These are phyloP conservation scores for Pyricularia pennisetigena DNA, from an alignment of 2,329 filamentous ascomycete species.

Conservation along the genomic window DNA sequence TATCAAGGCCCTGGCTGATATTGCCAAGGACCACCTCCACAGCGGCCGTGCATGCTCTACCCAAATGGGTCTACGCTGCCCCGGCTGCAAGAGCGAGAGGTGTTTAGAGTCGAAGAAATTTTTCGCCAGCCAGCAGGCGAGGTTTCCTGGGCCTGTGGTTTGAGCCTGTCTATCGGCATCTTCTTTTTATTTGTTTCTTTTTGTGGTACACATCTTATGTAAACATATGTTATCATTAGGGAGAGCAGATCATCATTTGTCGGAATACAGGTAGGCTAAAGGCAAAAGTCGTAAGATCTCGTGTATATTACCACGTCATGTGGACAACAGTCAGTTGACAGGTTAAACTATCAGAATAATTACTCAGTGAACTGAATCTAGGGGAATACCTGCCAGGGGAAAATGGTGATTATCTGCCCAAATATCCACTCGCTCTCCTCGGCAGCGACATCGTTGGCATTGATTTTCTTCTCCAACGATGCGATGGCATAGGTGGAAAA, in stretches of 20 bases:
- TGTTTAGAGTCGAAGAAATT: constrained; percentile 71
- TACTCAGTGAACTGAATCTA: neutral
- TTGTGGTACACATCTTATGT: neutral
- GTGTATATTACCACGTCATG: neutral
- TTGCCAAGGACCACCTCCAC: constrained; percentile 71
- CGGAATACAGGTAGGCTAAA: neutral
- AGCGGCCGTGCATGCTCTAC: constrained; percentile 58
- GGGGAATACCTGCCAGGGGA: neutral
- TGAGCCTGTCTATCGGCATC: neutral
- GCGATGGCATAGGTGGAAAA: constrained; percentile 3
- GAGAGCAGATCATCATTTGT: neutral
- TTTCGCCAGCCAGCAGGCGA: constrained; percentile 32
- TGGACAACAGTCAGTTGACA: neutral
- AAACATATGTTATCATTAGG: neutral
- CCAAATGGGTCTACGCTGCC: constrained; percentile 87
- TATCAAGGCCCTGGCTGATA: constrained; percentile 78
- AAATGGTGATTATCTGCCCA: constrained; percentile 4
- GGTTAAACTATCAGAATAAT: neutral
- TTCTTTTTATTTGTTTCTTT: neutral
- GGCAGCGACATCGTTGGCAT: neutral
- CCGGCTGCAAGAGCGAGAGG: constrained; percentile 82
- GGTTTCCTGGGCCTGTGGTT: neutral
- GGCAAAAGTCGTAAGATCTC: neutral
- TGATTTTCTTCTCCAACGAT: constrained; percentile 2
- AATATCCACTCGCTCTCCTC: constrained; percentile 4